phyloP scores from a whole-genome alignment of 176 grass and related monocot genomes.

The Olyra latifolia region DNA sequence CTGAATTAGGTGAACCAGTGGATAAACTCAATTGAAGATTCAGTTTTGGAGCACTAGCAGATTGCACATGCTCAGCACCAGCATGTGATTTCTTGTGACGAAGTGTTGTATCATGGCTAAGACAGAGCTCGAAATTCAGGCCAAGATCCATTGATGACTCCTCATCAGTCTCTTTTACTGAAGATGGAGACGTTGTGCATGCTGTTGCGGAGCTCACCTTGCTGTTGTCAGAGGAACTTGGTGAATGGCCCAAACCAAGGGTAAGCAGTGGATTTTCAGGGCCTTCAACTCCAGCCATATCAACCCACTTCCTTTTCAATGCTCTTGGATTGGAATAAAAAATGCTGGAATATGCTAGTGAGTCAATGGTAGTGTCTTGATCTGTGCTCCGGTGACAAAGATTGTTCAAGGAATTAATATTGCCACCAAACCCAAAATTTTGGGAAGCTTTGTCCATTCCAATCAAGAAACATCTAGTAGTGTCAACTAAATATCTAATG shows the following conservation, averaged over 20 bases:
- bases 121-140: conserved; percentile 60
- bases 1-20: conserved; percentile 62
- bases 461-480: conserved; percentile 27
- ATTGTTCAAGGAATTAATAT: conserved; percentile 24
- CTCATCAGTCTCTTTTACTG: conserved; percentile 68
- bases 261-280: conserved; percentile 43
- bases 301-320: conserved; percentile 44
- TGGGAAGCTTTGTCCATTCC: conserved; percentile 53
- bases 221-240: conserved; percentile 63
- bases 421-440: conserved; percentile 43
- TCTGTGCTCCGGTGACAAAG: conserved; percentile 34
- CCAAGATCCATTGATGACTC: conserved; percentile 60
- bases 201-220: conserved; percentile 70
- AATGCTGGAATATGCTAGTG: conserved; percentile 26
- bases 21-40: conserved; percentile 82
- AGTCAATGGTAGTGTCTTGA: conserved; percentile 40
- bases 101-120: conserved; percentile 37
- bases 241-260: conserved; percentile 56
- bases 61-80: conserved; percentile 23
- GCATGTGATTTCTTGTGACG: conserved; percentile 43
- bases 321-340: conserved; percentile 33
- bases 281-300: conserved; percentile 39
- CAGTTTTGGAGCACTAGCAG: conserved; percentile 23
- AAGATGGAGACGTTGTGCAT: conserved; percentile 52
- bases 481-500: conserved; percentile 46